phyloP scores from a whole-genome alignment of 1,139 yeast species.

The Wickerhamomyces sp. region DNA sequence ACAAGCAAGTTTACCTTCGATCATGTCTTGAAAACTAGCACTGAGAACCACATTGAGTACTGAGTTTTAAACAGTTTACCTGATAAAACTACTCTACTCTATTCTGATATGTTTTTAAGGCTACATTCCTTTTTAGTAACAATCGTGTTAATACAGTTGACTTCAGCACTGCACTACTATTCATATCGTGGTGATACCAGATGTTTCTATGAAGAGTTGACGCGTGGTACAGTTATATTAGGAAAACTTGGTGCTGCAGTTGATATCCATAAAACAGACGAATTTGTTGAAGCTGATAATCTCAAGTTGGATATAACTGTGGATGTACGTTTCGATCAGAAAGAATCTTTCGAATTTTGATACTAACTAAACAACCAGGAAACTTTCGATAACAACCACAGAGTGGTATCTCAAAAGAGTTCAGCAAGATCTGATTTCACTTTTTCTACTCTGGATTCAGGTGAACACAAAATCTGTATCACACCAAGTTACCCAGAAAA shows the following conservation, averaged over 20 bases:
- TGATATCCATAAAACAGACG: conserved; percentile 27
- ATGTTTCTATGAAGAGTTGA: conserved; percentile 53
- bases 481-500: conserved; percentile 45
- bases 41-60: too few relatives aligned
- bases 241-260: conserved; percentile 37
- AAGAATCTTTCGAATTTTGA: too few relatives aligned
- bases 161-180: conserved; percentile 26
- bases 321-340: conserved; percentile 32
- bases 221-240: conserved; percentile 43
- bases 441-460: conserved; percentile 54
- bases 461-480: conserved; percentile 59
- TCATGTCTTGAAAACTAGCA: too few relatives aligned
- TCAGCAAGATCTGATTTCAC: conserved; percentile 51
- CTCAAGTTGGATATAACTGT: conserved; percentile 38
- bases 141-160: conserved; percentile 3
- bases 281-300: conserved; percentile 31
- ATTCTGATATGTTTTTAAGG: too few relatives aligned
- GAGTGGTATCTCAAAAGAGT: conserved; percentile 52
- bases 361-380: conserved; percentile 27
- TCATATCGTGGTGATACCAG: conserved; percentile 29
- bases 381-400: conserved; percentile 50
- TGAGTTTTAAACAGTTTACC: too few relatives aligned
- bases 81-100: too few relatives aligned
- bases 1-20: too few relatives aligned
- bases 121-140: too few relatives aligned